Evolutionary conservation across 78 protist species (phyloP).

Genomic region (Dictyostelium brefeldianum): DNA sequence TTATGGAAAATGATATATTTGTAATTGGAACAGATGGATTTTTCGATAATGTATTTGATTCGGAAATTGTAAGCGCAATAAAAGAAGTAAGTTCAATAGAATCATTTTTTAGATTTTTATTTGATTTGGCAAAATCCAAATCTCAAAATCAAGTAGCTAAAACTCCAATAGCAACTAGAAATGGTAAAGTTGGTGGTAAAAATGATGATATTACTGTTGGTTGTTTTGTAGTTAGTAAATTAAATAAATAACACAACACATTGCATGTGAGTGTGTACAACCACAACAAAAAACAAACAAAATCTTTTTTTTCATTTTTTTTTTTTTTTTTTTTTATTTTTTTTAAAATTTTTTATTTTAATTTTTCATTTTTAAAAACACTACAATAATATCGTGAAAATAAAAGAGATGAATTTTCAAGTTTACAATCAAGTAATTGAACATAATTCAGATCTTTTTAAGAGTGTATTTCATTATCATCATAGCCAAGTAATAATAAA

Average conservation of each 20-base stretch:
- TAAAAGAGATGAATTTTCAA: background rate
- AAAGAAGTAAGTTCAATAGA: conserved; percentile 50
- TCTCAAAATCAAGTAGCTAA: conserved; percentile 16
- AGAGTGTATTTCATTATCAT: background rate
- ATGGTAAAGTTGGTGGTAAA: conserved; percentile 41
- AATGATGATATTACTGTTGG: conserved; percentile 73
- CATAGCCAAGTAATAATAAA: background rate
- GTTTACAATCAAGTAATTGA: conserved; percentile 2
- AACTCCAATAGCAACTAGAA: conserved; percentile 29
- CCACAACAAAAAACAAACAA: too few relatives aligned
- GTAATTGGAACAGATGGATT: conserved; percentile 84
- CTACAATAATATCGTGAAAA: too few relatives aligned
- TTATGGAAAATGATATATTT: conserved; percentile 69
- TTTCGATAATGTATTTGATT: conserved; percentile 76
- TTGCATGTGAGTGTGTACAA: too few relatives aligned
- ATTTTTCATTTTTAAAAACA: background rate
- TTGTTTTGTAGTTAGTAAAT: conserved; percentile 37
- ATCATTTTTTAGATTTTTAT: conserved; percentile 33
- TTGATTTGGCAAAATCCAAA: conserved; percentile 49
- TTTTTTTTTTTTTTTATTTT: background rate
- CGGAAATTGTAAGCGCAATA: conserved; percentile 39
- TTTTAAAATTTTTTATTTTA: background rate
- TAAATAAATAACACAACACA: conserved; percentile 8
- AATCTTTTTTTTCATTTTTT: background rate
- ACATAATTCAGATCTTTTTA: background rate